Evolutionary conservation across 257 asterid species (phyloP).

Genomic region (Anisodus tanguticus): DNA sequence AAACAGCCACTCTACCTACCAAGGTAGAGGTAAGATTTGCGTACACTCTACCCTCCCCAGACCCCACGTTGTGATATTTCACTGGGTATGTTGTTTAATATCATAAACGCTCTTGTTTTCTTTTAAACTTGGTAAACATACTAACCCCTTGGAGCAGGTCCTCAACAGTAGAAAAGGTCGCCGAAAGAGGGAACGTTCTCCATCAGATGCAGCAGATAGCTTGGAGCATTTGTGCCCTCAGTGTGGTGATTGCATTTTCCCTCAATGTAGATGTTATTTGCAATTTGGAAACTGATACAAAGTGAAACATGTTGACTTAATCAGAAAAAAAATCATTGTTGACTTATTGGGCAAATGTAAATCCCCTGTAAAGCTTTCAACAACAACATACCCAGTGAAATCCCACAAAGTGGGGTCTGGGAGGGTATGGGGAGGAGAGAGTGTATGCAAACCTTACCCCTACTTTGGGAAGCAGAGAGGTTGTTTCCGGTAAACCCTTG

Average conservation of each 20-base stretch:
- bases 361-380: constrained; percentile 5
- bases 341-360: constrained; percentile 1
- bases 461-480: too few relatives aligned
- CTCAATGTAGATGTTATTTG: background rate
- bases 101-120: background rate
- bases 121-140: background rate
- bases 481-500: too few relatives aligned
- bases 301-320: constrained; percentile 18
- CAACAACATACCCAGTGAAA: too few relatives aligned
- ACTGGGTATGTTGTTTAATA: background rate
- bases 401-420: too few relatives aligned
- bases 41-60: background rate
- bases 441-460: too few relatives aligned
- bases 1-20: background rate
- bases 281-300: constrained; percentile 8
- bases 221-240: constrained; percentile 74
- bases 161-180: constrained; percentile 54
- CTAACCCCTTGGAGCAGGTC: constrained; percentile 53
- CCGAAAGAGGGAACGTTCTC: constrained; percentile 66
- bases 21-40: background rate
- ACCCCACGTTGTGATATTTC: background rate
- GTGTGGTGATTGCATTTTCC: constrained; percentile 66
- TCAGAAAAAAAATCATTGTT: background rate
- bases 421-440: too few relatives aligned
- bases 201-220: constrained; percentile 51